Evolutionary conservation across 176 grass and related monocot species (phyloP), one percentile per base, ranked within the genome.

Genomic region (Avena insularis): DNA sequence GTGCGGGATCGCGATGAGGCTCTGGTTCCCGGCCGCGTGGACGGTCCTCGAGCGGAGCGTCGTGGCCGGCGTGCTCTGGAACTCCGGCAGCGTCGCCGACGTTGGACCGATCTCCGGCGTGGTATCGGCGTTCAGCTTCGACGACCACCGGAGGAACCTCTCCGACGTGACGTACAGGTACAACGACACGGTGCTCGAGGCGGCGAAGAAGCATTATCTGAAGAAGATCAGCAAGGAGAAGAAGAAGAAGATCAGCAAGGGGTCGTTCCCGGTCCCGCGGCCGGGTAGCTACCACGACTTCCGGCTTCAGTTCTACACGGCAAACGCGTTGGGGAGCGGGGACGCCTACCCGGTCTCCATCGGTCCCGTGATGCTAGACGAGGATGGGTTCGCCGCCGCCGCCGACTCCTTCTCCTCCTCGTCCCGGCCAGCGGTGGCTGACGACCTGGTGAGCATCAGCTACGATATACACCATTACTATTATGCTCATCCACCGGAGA

Each of bases 11-110:
- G 73, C 87, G 14, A 91, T 95, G 86, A 85, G 89, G 33, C 93
- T 98, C 27, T 95, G 95, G 93, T 93, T 98, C 79, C 93, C 93
- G 3, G 31, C 77, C 5, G 38, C 62, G 1, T 93, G 90, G 86
- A 90, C 89, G 16, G 74, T 95, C 8, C 79, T 57, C 20, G 50
- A 85, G 8, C 86, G 89, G 19, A 93, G 83, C 16, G 29, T 31
- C 9, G n/a, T 80, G 20, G 85, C 87, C n/a, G 87, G 93, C 13
- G 56, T 61, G 45, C 77, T 95, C 0, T 80, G 85, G 89, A 86
- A 67, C 75, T 71, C 74, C 1, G 53, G 16, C 50, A 53, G 50
- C 60, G 16, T 36, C 12, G 9, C 4, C 27, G 53, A 6, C 54
- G 16, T 61, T 5, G 68, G 62, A 25, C 46, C 47, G 25, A 33